Evolutionary conservation across 78 protist species (phyloP), one percentile per base, ranked within the genome.

Genomic region (Cavenderia fasciculata): DNA sequence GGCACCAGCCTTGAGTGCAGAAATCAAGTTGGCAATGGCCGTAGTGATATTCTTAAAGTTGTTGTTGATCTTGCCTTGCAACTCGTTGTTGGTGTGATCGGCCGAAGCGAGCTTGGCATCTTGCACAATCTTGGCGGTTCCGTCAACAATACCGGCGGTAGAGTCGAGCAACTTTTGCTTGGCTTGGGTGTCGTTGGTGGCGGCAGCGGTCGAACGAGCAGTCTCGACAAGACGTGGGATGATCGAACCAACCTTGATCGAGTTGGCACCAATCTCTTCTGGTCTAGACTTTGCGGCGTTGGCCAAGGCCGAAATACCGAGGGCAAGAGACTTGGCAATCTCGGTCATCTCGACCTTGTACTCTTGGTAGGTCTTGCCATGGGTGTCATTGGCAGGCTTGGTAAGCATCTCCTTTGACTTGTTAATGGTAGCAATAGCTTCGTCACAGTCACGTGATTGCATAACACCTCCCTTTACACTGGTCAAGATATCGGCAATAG

Each of bases 401-500:
- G 51, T 52, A 14, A 86, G 85, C 2, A 59, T 66, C 33, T 76
- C 85, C 44, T 76, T 76, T 0, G 93, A 74, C 57, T 86, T 76
- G 34, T 70, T 69, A 57, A 86, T 86, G 56, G 57, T 76, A 44
- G 59, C 75, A 52, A 76, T 75, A 4, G 93, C 49, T 38, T 86
- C 93, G 74, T 86, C 93, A 86, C 93, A 86, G 29, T 86, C 93
- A 70, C 93, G 77, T 18, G 86, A 74, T 62, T 74, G 87, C 77
- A 86, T 86, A 57, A 86, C 93, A 61, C 87, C 93, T 47, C 93
- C 93, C 69, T 74, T 86, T 33, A 86, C 87, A 25, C 86, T 74
- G 18, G 85, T 76, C 14, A 86, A 38, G 16, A 86, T 74, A 31
- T 86, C 85, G 18, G 93, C 85, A 46, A 86, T 86, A 0, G 86